Percentiles rank a stretch among this genome's conserved stretches.
Conservation (phyloP, 208 protist species). For the Trichomonas vaginalis region DNA sequence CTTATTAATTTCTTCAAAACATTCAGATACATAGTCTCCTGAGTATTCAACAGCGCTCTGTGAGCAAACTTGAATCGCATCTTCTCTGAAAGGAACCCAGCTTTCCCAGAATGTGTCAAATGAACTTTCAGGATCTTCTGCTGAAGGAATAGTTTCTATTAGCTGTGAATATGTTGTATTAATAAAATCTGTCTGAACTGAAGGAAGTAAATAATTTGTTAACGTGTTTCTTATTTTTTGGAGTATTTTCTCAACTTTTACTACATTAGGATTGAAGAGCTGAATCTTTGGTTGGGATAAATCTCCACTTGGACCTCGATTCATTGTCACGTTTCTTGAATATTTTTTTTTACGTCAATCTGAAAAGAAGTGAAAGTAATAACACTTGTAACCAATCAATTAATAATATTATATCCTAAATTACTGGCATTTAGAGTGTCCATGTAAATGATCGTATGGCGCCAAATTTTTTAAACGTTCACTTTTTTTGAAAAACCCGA, state of each 20-base stretch:
- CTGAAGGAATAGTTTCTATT: neutral
- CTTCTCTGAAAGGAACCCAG: neutral
- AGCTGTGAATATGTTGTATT: neutral
- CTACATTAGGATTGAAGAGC: neutral
- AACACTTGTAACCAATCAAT: too few relatives aligned
- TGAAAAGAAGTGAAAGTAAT: too few relatives aligned
- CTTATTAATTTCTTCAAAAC: neutral
- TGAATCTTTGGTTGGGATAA: neutral
- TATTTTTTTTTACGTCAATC: neutral
- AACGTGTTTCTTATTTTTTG: neutral
- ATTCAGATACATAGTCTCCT: neutral
- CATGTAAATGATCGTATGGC: too few relatives aligned
- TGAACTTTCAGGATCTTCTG: neutral
- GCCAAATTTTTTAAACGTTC: neutral
- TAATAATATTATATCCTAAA: too few relatives aligned
- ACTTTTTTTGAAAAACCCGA: neutral
- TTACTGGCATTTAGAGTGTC: too few relatives aligned
- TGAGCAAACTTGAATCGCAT: neutral
- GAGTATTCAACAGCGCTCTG: neutral
- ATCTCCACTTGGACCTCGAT: neutral
- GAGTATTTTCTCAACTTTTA: neutral
- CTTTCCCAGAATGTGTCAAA: neutral
- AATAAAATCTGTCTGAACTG: neutral
- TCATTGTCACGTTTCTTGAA: neutral
- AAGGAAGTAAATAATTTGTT: neutral